These are phyloP conservation scores for Astrothelium macrocarpum DNA, from an alignment of 495 filamentous ascomycete species.

Conservation along the genomic window DNA sequence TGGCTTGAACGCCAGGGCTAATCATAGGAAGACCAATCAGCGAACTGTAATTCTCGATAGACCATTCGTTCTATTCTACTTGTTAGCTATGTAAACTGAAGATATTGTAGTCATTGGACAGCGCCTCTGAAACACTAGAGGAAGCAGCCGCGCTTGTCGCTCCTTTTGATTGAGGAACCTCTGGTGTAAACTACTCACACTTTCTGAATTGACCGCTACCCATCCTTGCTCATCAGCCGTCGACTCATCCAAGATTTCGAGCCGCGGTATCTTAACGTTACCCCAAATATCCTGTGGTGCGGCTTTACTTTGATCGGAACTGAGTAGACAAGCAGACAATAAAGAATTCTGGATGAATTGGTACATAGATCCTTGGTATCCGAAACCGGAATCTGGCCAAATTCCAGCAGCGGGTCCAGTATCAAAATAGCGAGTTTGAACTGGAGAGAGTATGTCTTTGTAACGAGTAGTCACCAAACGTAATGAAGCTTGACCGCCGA, in stretches of 20 bases:
- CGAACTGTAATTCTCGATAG: not conserved
- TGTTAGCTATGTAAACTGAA: not conserved
- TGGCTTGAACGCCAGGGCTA: not conserved
- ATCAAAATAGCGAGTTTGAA: slow-evolving; percentile 16
- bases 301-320: slow-evolving; percentile 11
- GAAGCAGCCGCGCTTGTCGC: too few species aligned
- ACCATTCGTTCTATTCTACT: not conserved
- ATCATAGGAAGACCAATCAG: not conserved
- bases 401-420: slow-evolving; percentile 14
- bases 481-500: slow-evolving; percentile 23
- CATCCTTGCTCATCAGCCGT: slow-evolving; percentile 13
- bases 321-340: slow-evolving; percentile 13
- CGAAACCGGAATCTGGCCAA: not conserved
- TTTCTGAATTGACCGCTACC: slow-evolving; percentile 7
- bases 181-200: slow-evolving; percentile 3
- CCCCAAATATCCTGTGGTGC: slow-evolving; percentile 21
- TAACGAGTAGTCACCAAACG: slow-evolving; percentile 13
- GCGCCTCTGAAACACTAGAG: too few species aligned
- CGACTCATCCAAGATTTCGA: slow-evolving; percentile 12
- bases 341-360: slow-evolving; percentile 9
- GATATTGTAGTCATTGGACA: too few species aligned
- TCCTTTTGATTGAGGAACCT: too few species aligned
- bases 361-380: not conserved
- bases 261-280: slow-evolving; percentile 20
- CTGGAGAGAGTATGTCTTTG: not conserved